Percentiles rank a stretch among this genome's conserved stretches.
Conservation (phyloP, 2,329 filamentous ascomycete species). For the Aspergillus arachidicola region DNA sequence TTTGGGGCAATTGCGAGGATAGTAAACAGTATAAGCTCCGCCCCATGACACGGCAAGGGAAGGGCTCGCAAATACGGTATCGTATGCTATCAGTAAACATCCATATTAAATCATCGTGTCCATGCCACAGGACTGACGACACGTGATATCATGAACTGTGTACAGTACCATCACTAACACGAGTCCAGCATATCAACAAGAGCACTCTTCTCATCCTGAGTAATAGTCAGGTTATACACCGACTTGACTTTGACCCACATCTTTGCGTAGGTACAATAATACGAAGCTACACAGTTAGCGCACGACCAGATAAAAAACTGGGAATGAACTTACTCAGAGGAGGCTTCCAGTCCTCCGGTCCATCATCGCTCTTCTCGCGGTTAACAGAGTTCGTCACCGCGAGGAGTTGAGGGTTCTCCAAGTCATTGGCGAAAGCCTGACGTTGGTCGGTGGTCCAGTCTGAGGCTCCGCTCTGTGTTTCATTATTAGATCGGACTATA, state of each 20-base stretch:
- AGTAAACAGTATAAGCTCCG: background rate
- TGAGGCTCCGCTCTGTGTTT: constrained; percentile 60
- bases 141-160: background rate
- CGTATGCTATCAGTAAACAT: no score
- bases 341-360: constrained; percentile 77
- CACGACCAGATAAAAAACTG: background rate
- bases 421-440: constrained; percentile 74
- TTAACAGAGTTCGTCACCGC: constrained; percentile 80
- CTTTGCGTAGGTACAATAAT: constrained; percentile 77
- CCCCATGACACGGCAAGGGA: background rate
- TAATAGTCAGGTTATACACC: constrained; percentile 69
- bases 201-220: constrained; percentile 70
- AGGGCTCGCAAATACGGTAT: no score
- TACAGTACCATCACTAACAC: constrained; percentile 51
- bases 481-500: background rate
- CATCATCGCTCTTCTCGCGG: constrained; percentile 70
- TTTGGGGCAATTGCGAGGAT: no score
- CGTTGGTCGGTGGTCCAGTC: constrained; percentile 71
- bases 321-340: constrained; percentile 54
- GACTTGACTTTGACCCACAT: constrained; percentile 80
- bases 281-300: constrained; percentile 49
- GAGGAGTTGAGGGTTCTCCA: constrained; percentile 73
- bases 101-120: background rate
- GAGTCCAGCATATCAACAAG: constrained; percentile 66
- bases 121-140: no score